phyloP scores from a whole-genome alignment of 331 rosid species.

The Quercus phellos region DNA sequence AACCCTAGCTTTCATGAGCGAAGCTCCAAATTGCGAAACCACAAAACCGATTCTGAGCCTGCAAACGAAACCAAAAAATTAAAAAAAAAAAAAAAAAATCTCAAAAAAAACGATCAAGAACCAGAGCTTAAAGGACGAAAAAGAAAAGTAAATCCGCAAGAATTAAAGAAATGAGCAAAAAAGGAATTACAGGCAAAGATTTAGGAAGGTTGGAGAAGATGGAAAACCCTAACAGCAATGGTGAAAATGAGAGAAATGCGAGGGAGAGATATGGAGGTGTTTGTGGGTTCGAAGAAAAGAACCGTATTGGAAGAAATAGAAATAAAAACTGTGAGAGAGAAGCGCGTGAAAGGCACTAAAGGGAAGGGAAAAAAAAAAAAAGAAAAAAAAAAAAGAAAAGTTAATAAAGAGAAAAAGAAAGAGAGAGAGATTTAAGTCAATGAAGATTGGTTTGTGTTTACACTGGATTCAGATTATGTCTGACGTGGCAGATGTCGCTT shows the following conservation, averaged over 20 bases:
- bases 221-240: neutral
- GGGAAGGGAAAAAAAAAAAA: neutral
- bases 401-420: neutral
- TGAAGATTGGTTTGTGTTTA: constrained; percentile 3
- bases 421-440: constrained; percentile 12
- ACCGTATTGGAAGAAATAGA: neutral
- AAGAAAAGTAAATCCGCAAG: neutral
- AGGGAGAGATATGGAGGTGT: neutral
- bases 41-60: neutral
- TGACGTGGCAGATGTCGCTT: constrained; percentile 26
- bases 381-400: too few relatives aligned
- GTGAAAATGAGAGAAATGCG: neutral
- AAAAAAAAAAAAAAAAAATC: neutral
- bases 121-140: neutral
- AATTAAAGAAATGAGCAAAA: neutral
- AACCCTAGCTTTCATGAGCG: constrained; percentile 13
- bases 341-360: constrained; percentile 30
- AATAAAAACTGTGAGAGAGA: neutral
- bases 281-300: neutral
- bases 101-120: neutral
- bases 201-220: neutral
- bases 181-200: neutral
- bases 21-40: neutral
- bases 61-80: neutral
- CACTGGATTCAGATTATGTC: constrained; percentile 4